A percentile compares a stretch with the other conserved stretches of the same genome.
Conservation (phyloP, 768 basidiomycete genomes). For the Leccinum rimulosum region DNA sequence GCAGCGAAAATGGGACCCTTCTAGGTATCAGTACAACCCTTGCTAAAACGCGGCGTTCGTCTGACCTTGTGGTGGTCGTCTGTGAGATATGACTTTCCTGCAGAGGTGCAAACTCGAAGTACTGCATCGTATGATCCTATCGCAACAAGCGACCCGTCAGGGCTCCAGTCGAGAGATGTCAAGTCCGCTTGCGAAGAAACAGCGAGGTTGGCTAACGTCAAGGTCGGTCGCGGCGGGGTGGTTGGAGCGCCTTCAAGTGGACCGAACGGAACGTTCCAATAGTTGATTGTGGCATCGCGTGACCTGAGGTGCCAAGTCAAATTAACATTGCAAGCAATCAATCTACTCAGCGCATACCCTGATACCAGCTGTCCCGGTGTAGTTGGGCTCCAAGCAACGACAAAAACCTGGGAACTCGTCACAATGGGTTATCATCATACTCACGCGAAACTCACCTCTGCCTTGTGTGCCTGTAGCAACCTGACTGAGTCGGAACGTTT, state of each 20-base stretch:
- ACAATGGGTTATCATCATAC: slow-evolving; percentile 6
- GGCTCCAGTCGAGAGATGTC: slow-evolving; percentile 76
- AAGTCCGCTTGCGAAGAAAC: slow-evolving; percentile 55
- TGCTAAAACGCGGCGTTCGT: neutral
- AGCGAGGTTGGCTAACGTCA: slow-evolving; percentile 49
- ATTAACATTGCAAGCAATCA: neutral
- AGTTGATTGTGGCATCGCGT: slow-evolving; percentile 69
- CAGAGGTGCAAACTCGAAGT: slow-evolving; percentile 62
- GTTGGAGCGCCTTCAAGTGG: slow-evolving; percentile 19
- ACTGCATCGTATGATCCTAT: slow-evolving; percentile 75
- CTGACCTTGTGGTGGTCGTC: slow-evolving; percentile 65
- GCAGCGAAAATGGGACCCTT: slow-evolving; percentile 81
- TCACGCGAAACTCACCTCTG: slow-evolving; percentile 45
- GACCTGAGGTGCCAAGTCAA: slow-evolving; percentile 44
- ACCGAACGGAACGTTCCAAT: slow-evolving; percentile 63
- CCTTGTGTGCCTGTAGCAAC: slow-evolving; percentile 55
- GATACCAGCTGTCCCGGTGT: slow-evolving; percentile 61
- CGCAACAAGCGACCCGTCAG: slow-evolving; percentile 69
- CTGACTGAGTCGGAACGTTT: slow-evolving; percentile 42
- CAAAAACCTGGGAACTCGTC: slow-evolving; percentile 61
- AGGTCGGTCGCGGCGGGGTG: slow-evolving; percentile 33
- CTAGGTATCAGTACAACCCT: slow-evolving; percentile 23
- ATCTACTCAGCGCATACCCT: slow-evolving; percentile 48
- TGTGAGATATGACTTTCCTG: slow-evolving; percentile 62
- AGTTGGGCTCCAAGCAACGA: slow-evolving; percentile 76